Percentiles rank a stretch among this genome's conserved stretches.
phyloP scores from a whole-genome alignment of 1,284 basidiomycete species.

The Tremellales sp. region DNA sequence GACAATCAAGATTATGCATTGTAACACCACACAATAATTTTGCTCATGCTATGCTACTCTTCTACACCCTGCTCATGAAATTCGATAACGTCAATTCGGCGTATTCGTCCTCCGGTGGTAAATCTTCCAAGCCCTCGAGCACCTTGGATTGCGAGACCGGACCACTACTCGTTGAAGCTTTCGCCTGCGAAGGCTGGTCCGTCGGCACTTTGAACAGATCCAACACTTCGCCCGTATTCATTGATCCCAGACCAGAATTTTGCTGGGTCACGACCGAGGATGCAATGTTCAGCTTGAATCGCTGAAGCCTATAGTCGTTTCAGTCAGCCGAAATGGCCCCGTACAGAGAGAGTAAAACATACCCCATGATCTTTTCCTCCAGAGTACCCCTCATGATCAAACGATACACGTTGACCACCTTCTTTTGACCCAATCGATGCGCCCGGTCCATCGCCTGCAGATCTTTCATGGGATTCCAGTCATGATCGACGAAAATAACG shows the following conservation, averaged over 20 bases:
- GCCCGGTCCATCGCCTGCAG: slow-evolving; percentile 99
- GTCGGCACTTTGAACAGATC: slow-evolving; percentile 86
- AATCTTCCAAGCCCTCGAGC: slow-evolving; percentile 75
- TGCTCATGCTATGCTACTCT: not conserved
- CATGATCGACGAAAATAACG: slow-evolving; percentile 98
- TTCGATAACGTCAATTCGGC: slow-evolving; percentile 74
- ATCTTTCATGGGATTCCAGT: slow-evolving; percentile 99
- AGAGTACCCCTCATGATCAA: slow-evolving; percentile 94
- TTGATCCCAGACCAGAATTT: slow-evolving; percentile 85
- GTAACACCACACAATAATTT: slow-evolving; percentile 4
- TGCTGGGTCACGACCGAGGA: slow-evolving; percentile 96
- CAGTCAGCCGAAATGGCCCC: slow-evolving; percentile 6
- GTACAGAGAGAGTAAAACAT: slow-evolving; percentile 20
- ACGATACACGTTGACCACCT: slow-evolving; percentile 98
- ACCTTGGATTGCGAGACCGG: slow-evolving; percentile 69
- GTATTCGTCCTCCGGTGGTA: slow-evolving; percentile 87
- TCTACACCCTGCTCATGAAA: slow-evolving; percentile 54
- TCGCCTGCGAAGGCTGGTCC: slow-evolving; percentile 54
- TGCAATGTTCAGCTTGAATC: slow-evolving; percentile 98
- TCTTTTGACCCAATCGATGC: slow-evolving; percentile 97
- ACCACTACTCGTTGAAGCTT: slow-evolving; percentile 57
- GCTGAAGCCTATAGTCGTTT: slow-evolving; percentile 66
- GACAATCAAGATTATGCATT: slow-evolving; percentile 12
- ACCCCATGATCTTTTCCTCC: slow-evolving; percentile 99
- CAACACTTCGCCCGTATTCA: slow-evolving; percentile 96